These are phyloP conservation scores for Tetrapisispora nanseiensis DNA, from an alignment of 805 yeast genomes.

Conservation along the genomic window DNA sequence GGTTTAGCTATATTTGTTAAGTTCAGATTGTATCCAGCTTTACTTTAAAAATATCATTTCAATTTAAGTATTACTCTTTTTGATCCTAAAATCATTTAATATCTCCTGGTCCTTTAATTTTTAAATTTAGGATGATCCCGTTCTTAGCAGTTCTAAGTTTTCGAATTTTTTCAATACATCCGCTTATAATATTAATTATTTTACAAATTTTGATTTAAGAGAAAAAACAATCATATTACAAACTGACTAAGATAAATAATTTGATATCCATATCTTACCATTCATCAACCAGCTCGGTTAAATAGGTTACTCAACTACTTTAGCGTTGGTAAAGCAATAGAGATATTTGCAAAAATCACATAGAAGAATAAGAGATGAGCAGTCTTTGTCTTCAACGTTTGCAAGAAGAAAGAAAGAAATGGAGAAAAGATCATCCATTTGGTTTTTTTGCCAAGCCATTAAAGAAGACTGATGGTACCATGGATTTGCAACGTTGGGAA, in stretches of 20 bases:
- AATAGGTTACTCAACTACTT: too few relatives aligned
- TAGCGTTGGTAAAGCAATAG: too few relatives aligned
- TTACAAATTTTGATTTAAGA: neutral
- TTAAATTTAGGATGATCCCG: neutral
- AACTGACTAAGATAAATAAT: too few relatives aligned
- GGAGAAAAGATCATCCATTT: conserved; percentile 98
- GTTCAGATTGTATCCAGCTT: too few relatives aligned
- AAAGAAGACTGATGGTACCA: conserved; percentile 69
- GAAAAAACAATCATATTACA: neutral
- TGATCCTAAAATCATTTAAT: too few relatives aligned
- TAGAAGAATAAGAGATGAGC: conserved; percentile 28
- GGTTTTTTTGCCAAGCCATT: conserved; percentile 91
- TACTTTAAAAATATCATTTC: too few relatives aligned
- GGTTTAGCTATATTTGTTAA: too few relatives aligned
- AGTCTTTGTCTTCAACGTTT: conserved; percentile 70
- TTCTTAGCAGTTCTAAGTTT: neutral
- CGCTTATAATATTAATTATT: neutral
- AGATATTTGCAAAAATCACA: conserved; percentile 37
- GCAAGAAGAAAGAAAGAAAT: conserved; percentile 90
- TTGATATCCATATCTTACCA: too few relatives aligned
- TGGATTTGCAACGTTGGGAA: conserved; percentile 80
- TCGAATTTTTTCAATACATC: neutral
- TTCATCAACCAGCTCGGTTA: too few relatives aligned
- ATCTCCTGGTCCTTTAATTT: too few relatives aligned
- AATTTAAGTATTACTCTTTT: too few relatives aligned